Percentiles rank a stretch among this genome's conserved stretches.
These are phyloP conservation scores for Plasmopara muralis DNA, from an alignment of 352 stramenopile genomes.

Conservation along the genomic window DNA sequence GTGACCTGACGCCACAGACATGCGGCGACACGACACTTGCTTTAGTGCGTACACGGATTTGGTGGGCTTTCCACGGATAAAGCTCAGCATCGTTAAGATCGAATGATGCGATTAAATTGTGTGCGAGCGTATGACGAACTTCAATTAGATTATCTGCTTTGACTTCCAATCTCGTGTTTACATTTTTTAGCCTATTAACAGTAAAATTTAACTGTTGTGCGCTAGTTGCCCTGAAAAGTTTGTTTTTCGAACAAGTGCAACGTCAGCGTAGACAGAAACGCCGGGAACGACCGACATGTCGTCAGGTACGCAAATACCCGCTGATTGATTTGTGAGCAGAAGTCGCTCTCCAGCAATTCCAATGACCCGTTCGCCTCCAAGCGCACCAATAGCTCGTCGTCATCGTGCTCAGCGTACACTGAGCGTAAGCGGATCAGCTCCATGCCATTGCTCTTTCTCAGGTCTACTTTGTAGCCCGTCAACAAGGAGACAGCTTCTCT, in stretches of 20 bases:
- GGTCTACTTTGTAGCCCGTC: conserved; percentile 84
- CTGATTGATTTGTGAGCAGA: conserved; percentile 52
- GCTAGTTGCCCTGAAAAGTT: conserved; percentile 76
- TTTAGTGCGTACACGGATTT: conserved; percentile 12
- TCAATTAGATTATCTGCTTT: not conserved
- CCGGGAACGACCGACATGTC: conserved; percentile 83
- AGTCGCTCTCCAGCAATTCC: conserved; percentile 82
- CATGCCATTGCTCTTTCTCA: conserved; percentile 73
- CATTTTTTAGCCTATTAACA: conserved; percentile 7
- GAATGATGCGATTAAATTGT: not conserved
- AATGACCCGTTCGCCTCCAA: conserved; percentile 69
- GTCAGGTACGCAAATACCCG: conserved; percentile 27
- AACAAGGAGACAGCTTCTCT: conserved; percentile 85
- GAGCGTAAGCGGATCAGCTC: conserved; percentile 72
- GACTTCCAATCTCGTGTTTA: conserved; percentile 11
- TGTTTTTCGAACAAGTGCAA: conserved; percentile 88
- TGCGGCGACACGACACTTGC: conserved; percentile 16
- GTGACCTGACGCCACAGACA: conserved; percentile 23
- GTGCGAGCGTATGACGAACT: conserved; percentile 4
- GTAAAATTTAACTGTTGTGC: not conserved
- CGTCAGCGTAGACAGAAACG: conserved; percentile 84
- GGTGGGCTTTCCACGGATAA: conserved; percentile 14
- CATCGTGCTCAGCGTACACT: conserved; percentile 79
- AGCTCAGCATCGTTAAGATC: conserved; percentile 19
- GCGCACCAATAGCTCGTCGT: conserved; percentile 80